Conservation (phyloP, 1,139 yeast genomes). For the Geotrichum candidum region DNA sequence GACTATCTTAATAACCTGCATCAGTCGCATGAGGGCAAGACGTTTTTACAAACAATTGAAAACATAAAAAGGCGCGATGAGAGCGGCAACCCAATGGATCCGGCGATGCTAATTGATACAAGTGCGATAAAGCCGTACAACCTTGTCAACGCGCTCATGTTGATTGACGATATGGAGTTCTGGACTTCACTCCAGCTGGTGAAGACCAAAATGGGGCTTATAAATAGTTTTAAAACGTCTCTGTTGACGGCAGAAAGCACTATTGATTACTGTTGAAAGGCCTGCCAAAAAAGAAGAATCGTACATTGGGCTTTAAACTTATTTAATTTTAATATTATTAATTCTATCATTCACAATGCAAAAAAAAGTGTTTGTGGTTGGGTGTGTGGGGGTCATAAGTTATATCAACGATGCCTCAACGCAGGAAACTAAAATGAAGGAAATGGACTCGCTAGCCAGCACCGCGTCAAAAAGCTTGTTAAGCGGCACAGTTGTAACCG, state of each 20-base stretch:
- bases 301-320: too few species aligned
- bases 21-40: not conserved
- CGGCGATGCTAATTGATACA: not conserved
- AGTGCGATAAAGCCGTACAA: not conserved
- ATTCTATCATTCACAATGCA: not conserved
- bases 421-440: slow-evolving; percentile 1
- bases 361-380: too few species aligned
- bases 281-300: not conserved
- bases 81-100: not conserved
- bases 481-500: not conserved
- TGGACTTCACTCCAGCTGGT: slow-evolving; percentile 6
- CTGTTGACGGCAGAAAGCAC: not conserved
- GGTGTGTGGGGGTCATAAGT: too few species aligned
- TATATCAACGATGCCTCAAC: slow-evolving; percentile 6
- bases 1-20: not conserved
- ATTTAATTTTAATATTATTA: not conserved
- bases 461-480: not conserved
- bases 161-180: slow-evolving; percentile 11
- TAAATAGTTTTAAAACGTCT: not conserved
- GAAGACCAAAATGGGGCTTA: not conserved
- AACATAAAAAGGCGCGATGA: not conserved
- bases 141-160: not conserved
- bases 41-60: not conserved
- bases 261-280: too few species aligned
- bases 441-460: not conserved